Conservation (phyloP, 163 green algal species). For the Scenedesmus sp. region DNA sequence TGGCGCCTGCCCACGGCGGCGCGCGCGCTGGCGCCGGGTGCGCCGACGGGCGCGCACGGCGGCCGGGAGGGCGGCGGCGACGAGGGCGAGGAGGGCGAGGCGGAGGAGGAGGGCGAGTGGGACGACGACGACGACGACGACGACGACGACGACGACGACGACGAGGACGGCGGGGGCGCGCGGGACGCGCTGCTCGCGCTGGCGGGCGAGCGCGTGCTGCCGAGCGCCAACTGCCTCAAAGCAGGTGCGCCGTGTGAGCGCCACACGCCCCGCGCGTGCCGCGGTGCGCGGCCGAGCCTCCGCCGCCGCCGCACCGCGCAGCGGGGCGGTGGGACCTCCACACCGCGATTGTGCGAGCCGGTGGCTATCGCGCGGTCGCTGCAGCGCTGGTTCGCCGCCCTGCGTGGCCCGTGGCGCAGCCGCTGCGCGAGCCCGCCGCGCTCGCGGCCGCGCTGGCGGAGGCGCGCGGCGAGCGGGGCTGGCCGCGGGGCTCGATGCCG, state of each 20-base stretch:
- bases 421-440: background rate
- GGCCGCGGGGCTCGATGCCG: background rate
- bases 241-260: background rate
- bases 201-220: constrained; percentile 10
- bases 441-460: background rate
- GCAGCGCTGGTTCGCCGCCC: background rate
- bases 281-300: background rate
- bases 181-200: constrained; percentile 5
- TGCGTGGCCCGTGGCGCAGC: constrained; percentile 8
- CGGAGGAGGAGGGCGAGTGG: background rate
- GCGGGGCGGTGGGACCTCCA: constrained; percentile 18
- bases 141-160: background rate
- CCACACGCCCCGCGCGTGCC: background rate
- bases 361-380: constrained; percentile 5
- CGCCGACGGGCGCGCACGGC: no score
- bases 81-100: background rate
- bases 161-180: background rate
- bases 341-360: background rate
- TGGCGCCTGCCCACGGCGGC: no score
- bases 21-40: no score
- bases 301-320: no score
- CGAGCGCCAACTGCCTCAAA: constrained; percentile 4
- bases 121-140: background rate
- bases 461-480: background rate
- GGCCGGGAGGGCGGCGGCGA: no score